Conservation (phyloP, 1,284 basidiomycete genomes). For the Phellopilus nigrolimitatus region DNA sequence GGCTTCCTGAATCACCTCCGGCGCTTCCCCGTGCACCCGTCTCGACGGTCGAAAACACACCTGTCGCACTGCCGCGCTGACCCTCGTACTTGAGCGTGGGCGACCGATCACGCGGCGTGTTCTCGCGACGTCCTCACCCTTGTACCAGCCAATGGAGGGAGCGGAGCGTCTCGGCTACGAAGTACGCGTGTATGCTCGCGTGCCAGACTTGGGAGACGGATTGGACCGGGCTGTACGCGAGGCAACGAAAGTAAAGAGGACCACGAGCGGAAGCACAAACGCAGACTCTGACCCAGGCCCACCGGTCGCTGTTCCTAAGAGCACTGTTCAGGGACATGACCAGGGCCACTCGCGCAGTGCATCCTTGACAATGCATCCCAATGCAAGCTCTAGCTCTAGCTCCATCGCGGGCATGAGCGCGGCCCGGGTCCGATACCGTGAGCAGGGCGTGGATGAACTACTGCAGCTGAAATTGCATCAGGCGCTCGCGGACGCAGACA, state of each 20-base stretch:
- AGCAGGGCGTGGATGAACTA: conserved; percentile 86
- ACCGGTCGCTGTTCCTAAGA: not conserved
- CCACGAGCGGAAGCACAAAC: conserved; percentile 21
- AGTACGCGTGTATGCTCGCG: conserved; percentile 71
- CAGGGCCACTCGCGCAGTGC: conserved; percentile 11
- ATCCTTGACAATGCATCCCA: conserved; percentile 13
- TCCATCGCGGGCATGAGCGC: not conserved
- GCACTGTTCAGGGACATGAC: too few species aligned
- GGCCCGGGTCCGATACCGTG: conserved; percentile 55
- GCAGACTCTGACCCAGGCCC: conserved; percentile 26
- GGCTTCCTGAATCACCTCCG: conserved; percentile 65
- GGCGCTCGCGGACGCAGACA: conserved; percentile 65
- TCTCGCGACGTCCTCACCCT: conserved; percentile 74
- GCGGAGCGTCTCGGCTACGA: conserved; percentile 77
- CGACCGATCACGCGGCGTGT: conserved; percentile 64
- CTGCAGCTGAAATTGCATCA: conserved; percentile 84
- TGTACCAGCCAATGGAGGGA: conserved; percentile 76
- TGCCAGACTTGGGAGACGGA: conserved; percentile 65
- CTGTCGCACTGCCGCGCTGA: conserved; percentile 66
- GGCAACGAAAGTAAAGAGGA: conserved; percentile 21
- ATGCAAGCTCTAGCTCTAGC: conserved; percentile 1
- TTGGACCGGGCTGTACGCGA: conserved; percentile 25
- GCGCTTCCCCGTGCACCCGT: conserved; percentile 38
- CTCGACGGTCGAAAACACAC: conserved; percentile 35
- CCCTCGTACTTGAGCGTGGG: conserved; percentile 70